Conservation (phyloP, 352 stramenopile species). For the Peronosclerospora sorghi region DNA sequence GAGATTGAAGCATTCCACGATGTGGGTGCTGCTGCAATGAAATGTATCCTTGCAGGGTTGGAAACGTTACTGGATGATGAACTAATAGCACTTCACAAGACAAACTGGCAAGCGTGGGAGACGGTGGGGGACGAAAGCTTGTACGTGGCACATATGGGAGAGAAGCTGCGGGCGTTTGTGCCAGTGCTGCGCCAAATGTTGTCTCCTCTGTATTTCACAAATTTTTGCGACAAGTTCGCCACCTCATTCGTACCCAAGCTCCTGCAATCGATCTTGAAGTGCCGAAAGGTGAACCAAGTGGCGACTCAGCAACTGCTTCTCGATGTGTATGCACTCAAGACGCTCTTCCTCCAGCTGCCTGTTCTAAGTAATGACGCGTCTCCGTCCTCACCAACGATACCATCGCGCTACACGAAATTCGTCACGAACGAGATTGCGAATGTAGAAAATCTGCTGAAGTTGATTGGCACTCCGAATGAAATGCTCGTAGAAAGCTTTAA, state of each 20-base stretch:
- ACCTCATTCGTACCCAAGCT: constrained; percentile 87
- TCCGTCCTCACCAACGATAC: constrained; percentile 44
- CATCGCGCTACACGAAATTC: constrained; percentile 94
- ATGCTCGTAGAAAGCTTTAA: constrained; percentile 95
- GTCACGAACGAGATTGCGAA: constrained; percentile 92
- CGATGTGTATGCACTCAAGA: constrained; percentile 97
- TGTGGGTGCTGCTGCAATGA: constrained; percentile 89
- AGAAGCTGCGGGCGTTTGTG: constrained; percentile 89
- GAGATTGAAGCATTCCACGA: constrained; percentile 94
- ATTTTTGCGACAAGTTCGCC: constrained; percentile 98
- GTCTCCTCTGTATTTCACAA: constrained; percentile 90
- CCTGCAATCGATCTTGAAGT: constrained; percentile 80
- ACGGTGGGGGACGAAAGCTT: constrained; percentile 92
- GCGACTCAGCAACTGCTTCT: constrained; percentile 97
- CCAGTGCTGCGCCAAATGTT: constrained; percentile 85
- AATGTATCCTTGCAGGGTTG: constrained; percentile 89
- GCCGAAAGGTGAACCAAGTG: constrained; percentile 91
- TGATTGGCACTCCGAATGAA: constrained; percentile 92
- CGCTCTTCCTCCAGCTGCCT: constrained; percentile 91
- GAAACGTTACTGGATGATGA: constrained; percentile 87
- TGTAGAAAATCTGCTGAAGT: constrained; percentile 95
- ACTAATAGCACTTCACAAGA: constrained; percentile 82
- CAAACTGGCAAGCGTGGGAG: constrained; percentile 91
- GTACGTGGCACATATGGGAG: constrained; percentile 91
- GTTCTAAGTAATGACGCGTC: constrained; percentile 55